Evolutionary conservation across 2,329 filamentous ascomycete genomes (phyloP).

Genomic region (Metarhizium robertsii): DNA sequence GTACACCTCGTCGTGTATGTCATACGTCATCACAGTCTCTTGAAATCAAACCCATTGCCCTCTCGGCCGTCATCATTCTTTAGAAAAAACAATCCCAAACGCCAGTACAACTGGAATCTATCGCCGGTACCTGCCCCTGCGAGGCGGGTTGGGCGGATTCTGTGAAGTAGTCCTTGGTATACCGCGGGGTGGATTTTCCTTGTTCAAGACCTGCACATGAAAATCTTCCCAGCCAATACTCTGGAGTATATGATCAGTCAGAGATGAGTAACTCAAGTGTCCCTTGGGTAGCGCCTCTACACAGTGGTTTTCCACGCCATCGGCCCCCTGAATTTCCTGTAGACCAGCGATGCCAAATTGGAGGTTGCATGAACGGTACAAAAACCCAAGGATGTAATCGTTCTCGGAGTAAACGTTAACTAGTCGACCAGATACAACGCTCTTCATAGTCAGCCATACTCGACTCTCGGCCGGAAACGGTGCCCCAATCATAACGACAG

Average conservation of each 20-base stretch:
- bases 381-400: conserved; percentile 80
- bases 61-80: background rate
- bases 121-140: background rate
- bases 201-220: conserved; percentile 24
- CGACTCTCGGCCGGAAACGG: conserved; percentile 63
- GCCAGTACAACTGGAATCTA: background rate
- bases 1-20: background rate
- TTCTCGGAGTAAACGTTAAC: conserved; percentile 84
- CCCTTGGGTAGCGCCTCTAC: conserved; percentile 56
- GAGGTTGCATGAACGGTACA: conserved; percentile 75
- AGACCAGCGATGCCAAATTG: conserved; percentile 80
- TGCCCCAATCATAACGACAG: conserved; percentile 73
- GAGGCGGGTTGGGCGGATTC: conserved; percentile 5
- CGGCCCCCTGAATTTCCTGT: conserved; percentile 60
- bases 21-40: background rate
- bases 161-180: background rate
- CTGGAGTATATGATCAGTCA: conserved; percentile 57
- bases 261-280: conserved; percentile 61
- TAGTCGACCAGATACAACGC: conserved; percentile 72
- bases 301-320: conserved; percentile 58
- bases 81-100: background rate
- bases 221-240: conserved; percentile 62
- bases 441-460: conserved; percentile 70
- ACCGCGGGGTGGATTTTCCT: conserved; percentile 9
- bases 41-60: background rate